A percentile compares a stretch with the other conserved stretches of the same genome.
These are phyloP conservation scores for Paraconiothyrium sp. DNA, from an alignment of 2,329 filamentous ascomycete species.

Conservation along the genomic window DNA sequence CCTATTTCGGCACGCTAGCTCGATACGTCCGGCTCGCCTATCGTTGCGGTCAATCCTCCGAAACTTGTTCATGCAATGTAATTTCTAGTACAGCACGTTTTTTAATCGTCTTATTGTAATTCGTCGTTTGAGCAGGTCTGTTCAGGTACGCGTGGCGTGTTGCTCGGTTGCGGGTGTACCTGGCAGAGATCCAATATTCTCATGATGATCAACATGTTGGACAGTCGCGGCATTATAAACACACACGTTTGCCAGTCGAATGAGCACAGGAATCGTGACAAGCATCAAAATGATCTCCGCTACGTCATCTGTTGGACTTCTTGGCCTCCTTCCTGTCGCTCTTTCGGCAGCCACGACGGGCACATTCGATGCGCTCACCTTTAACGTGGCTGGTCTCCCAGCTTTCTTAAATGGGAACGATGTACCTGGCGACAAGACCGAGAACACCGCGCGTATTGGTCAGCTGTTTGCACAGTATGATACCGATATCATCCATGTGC, in stretches of 20 bases:
- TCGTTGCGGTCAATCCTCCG: constrained; percentile 1
- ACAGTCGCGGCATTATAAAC: not conserved
- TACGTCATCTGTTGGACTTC: not conserved
- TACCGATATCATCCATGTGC: constrained; percentile 71
- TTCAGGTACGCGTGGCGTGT: constrained; percentile 6
- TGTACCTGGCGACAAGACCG: constrained; percentile 68
- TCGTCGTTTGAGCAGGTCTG: not conserved
- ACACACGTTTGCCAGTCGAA: not conserved
- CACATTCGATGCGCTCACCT: constrained; percentile 63
- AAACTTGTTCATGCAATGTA: not conserved
- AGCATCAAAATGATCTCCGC: not conserved
- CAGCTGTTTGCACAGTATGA: constrained; percentile 64
- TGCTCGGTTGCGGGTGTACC: not conserved
- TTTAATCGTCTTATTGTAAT: not conserved
- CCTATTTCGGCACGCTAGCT: constrained; percentile 7
- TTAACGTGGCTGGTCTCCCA: constrained; percentile 71
- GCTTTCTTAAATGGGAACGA: constrained; percentile 66
- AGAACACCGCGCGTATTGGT: constrained; percentile 67
- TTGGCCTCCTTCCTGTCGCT: constrained; percentile 6
- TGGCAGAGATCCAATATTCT: not conserved
- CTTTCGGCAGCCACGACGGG: constrained; percentile 43
- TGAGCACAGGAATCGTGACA: not conserved
- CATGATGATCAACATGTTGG: not conserved
- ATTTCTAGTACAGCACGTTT: not conserved
- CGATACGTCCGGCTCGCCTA: not conserved